These are phyloP conservation scores for Cystobasidium onofrii DNA, from an alignment of 768 basidiomycete species.

Conservation along the genomic window DNA sequence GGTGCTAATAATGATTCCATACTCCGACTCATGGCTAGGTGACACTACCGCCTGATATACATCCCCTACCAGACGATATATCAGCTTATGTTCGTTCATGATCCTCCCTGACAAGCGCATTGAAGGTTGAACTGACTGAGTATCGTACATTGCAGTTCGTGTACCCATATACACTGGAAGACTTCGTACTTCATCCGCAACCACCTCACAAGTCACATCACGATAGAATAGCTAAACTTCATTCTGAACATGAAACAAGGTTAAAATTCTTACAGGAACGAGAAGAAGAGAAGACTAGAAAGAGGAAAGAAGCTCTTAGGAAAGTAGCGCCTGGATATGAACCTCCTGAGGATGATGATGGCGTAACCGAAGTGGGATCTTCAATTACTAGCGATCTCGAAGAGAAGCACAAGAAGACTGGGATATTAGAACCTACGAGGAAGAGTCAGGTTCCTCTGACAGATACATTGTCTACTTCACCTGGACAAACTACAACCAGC, in stretches of 20 bases:
- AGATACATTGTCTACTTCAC: background rate
- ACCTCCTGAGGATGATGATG: conserved; percentile 48
- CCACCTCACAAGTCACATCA: conserved; percentile 52
- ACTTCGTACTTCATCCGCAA: conserved; percentile 68
- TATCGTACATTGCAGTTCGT: conserved; percentile 59
- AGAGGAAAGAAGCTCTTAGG: conserved; percentile 60
- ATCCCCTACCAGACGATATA: conserved; percentile 84
- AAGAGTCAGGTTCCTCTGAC: background rate
- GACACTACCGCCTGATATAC: conserved; percentile 78
- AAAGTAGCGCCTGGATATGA: conserved; percentile 79
- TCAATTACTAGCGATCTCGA: conserved; percentile 29
- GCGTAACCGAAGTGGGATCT: conserved; percentile 38
- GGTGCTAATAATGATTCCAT: too few relatives aligned
- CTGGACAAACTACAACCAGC: too few relatives aligned
- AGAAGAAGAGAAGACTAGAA: conserved; percentile 51
- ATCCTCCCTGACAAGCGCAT: too few relatives aligned
- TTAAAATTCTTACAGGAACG: conserved; percentile 63
- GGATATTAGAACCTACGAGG: conserved; percentile 37
- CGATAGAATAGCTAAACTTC: conserved; percentile 53
- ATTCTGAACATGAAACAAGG: conserved; percentile 59
- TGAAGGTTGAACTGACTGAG: too few relatives aligned
- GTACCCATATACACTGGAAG: conserved; percentile 89
- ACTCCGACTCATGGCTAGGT: conserved; percentile 54
- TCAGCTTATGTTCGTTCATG: conserved; percentile 68
- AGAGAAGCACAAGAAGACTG: conserved; percentile 41